Evolutionary conservation across 495 filamentous ascomycete species (phyloP), one percentile per base, ranked within the genome.

Genomic region (Penicillium fimorum): DNA sequence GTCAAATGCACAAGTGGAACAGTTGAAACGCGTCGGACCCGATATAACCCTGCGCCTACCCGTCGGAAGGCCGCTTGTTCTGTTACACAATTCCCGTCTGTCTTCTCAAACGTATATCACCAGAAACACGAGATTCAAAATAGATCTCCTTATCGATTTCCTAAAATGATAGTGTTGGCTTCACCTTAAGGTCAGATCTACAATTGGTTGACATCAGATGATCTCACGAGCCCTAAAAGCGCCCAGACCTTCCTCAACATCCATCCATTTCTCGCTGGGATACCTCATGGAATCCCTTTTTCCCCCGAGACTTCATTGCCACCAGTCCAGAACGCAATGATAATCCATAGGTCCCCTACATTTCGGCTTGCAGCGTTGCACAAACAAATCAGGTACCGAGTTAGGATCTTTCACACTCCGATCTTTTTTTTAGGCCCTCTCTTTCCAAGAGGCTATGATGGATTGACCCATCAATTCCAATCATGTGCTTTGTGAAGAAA

Each of bases 301-400:
- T 57, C 58, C 47, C 58, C 60, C 57, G 57, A 63, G 15, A 37
- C 42, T 35, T 35, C 22, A 20, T 60, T 41, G 29, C 47, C 32
- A 57, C 54, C 38, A 38, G 62, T 54, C 57, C 33, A 30, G 47
- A 54, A 53, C 52, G 11, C 33, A 67, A 65, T 59, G 20, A 47
- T 43, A 47, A 12, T 12, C 41, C 25, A 53, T 44, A 56, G 29
- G 17, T 49, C 49, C 52, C 57, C 46, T 64, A 49, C 17, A 46
- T 52, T 6, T 49, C 48, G 44, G 37, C 32, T 44, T 50, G 41
- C 43, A 58, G 38, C 48, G 65, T 67, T 40, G 50, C 48, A 67
- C 62, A 55, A 58, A 59, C 55, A 53, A 43, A 60, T 67, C 62
- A 65, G 65, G 65, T 63, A 65, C 59, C 49, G 57, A 65, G 50